These are phyloP conservation scores for Prunus yedoensis DNA, from an alignment of 331 rosid genomes.

Conservation along the genomic window DNA sequence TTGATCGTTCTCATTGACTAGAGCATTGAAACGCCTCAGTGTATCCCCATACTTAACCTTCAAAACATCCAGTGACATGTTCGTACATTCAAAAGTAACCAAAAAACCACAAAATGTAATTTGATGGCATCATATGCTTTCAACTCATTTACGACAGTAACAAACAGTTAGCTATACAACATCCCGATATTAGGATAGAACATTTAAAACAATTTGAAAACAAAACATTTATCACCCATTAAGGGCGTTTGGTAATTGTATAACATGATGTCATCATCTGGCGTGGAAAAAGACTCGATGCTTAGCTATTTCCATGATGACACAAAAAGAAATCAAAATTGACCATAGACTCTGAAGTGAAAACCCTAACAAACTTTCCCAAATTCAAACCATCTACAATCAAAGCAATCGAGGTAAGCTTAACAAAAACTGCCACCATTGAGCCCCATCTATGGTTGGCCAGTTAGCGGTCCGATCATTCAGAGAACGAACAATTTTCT, in stretches of 20 bases:
- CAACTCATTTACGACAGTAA: background rate
- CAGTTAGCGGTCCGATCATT: background rate
- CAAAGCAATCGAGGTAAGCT: too few relatives aligned
- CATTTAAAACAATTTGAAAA: background rate
- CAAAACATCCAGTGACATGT: conserved; percentile 8
- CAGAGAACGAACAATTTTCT: background rate
- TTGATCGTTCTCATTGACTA: conserved; percentile 36
- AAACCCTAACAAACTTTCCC: background rate
- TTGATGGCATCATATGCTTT: background rate
- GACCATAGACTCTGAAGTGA: background rate
- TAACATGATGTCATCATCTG: background rate
- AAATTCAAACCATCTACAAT: background rate
- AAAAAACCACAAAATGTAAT: background rate
- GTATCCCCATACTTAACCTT: conserved; percentile 71
- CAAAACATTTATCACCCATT: background rate
- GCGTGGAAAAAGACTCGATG: background rate
- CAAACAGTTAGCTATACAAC: background rate
- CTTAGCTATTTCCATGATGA: background rate
- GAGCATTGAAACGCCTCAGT: conserved; percentile 77
- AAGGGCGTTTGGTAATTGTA: background rate
- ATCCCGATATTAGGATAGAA: background rate
- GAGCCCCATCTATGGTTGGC: background rate
- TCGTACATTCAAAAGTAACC: conserved; percentile 1
- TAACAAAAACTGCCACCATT: too few relatives aligned
- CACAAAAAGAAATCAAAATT: background rate